phyloP scores from a whole-genome alignment of 371 early-diverging fungal genomes.

The Mortierella polycephala region DNA sequence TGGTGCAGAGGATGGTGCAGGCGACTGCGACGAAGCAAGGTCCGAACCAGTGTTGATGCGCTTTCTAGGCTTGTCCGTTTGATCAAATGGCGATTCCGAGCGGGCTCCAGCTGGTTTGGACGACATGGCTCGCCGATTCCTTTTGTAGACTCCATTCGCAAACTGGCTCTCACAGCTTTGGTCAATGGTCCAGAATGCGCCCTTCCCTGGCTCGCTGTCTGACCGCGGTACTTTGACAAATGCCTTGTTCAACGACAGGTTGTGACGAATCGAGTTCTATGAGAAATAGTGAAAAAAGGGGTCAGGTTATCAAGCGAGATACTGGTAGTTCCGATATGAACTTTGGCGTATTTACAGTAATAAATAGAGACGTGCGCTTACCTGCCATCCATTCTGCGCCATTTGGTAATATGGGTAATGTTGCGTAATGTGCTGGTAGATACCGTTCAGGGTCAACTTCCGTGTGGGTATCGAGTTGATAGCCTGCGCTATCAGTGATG shows the following conservation, averaged over 20 bases:
- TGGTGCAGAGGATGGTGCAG: neutral
- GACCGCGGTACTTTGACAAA: conserved; percentile 91
- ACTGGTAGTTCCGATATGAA: neutral
- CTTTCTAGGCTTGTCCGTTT: conserved; percentile 24
- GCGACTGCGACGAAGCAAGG: neutral
- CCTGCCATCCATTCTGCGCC: conserved; percentile 89
- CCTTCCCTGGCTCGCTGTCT: conserved; percentile 92
- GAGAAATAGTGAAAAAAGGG: neutral
- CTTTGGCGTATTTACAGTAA: neutral
- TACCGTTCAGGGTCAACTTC: conserved; percentile 85
- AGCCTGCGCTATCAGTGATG: conserved; percentile 89
- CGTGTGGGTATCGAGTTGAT: conserved; percentile 76
- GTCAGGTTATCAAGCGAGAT: too few species aligned
- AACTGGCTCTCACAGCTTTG: conserved; percentile 62
- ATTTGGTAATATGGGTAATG: conserved; percentile 87
- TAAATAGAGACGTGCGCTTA: conserved; percentile 36
- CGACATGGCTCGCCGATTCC: conserved; percentile 60
- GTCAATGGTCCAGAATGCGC: conserved; percentile 89
- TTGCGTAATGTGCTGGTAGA: conserved; percentile 85
- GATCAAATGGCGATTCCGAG: conserved; percentile 27
- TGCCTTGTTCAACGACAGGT: conserved; percentile 93
- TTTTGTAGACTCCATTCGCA: conserved; percentile 68
- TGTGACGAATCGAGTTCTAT: conserved; percentile 97
- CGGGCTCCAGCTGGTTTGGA: conserved; percentile 32
- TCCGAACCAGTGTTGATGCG: conserved; percentile 30